Evolutionary conservation across 306 rosid species (phyloP), one percentile per base, ranked within the genome.

Genomic region (Vigna unguiculata): DNA sequence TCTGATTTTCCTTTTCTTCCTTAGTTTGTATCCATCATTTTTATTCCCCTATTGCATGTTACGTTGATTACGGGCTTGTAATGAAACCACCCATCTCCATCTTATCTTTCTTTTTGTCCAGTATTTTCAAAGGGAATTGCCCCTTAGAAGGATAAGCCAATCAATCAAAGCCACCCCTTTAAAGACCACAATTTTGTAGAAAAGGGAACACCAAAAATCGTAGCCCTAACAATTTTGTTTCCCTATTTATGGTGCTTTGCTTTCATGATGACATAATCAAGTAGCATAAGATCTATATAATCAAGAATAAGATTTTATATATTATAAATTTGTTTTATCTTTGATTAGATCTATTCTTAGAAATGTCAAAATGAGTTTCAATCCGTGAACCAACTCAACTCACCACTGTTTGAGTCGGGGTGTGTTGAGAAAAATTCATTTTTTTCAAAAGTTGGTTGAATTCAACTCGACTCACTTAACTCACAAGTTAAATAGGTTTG

Each of bases 211-310:
- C 32, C 28, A 75, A 49, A 38, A 48, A 71, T 32, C 65, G 28
- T 58, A 48, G 24, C 38, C 15, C n/a, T 40, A 22, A 62, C 69
- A 74, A 46, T 9, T 4, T 41, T 47, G 69, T 38, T 54, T 69
- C 72, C 51, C 74, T 61, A 78, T 80, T 68, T 62, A 65, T 76
- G 86, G 47, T 65, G 62, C 79, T 83, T 72, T 60, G 54, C 84
- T 81, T 72, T 58, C 72, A 15, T 64, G 87, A 51, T 72, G 84
- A 67, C 85, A 83, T 72, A 82, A 83, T 79, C 34, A 85, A 52
- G 72, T 54, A 47, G 74, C 82, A 77, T 22, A 65, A 80, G 58
- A 28, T 28, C 32, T 28, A 28, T 28, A 28, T n/a, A n/a, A n/a
- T n/a, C n/a, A 28, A 3, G 4, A 28, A 28, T 0, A 25, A 25